A percentile compares a stretch with the other conserved stretches of the same genome.
These are phyloP conservation scores for Apiospora arundinis DNA, from an alignment of 2,329 filamentous ascomycete species.

Conservation along the genomic window DNA sequence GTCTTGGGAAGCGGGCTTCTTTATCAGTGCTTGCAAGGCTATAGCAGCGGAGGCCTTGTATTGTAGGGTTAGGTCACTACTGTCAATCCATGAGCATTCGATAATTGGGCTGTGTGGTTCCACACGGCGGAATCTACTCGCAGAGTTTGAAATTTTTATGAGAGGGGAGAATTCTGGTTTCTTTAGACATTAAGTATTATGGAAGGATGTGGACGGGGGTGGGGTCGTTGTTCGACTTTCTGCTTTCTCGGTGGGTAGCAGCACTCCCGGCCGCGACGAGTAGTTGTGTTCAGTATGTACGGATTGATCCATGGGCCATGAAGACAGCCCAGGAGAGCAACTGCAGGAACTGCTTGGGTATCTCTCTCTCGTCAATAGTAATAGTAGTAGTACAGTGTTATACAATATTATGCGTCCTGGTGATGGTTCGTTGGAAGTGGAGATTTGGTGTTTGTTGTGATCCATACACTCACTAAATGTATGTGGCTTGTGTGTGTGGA, in stretches of 20 bases:
- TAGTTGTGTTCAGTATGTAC: not conserved
- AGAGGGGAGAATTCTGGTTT: no score
- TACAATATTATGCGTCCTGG: not conserved
- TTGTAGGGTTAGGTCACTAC: not conserved
- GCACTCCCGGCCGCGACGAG: not conserved
- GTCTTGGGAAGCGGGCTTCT: not conserved
- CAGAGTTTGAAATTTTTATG: not conserved
- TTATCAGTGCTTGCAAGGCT: not conserved
- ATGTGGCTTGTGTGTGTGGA: not conserved
- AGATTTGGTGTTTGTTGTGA: not conserved
- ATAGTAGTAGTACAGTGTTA: not conserved
- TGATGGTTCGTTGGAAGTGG: not conserved
- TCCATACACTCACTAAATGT: not conserved
- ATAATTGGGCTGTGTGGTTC: not conserved
- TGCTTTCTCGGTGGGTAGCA: not conserved
- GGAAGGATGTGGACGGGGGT: no score
- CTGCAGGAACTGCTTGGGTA: not conserved
- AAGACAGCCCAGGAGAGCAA: not conserved
- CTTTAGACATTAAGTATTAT: no score
- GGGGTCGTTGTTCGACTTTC: no score
- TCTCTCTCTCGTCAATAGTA: constrained; percentile 6
- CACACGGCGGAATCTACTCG: not conserved
- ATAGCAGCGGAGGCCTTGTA: no score
- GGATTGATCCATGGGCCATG: not conserved
- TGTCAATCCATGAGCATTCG: not conserved